These are phyloP conservation scores for Dillenia turbinata DNA, from an alignment of 164 flowering plant species.

Conservation along the genomic window DNA sequence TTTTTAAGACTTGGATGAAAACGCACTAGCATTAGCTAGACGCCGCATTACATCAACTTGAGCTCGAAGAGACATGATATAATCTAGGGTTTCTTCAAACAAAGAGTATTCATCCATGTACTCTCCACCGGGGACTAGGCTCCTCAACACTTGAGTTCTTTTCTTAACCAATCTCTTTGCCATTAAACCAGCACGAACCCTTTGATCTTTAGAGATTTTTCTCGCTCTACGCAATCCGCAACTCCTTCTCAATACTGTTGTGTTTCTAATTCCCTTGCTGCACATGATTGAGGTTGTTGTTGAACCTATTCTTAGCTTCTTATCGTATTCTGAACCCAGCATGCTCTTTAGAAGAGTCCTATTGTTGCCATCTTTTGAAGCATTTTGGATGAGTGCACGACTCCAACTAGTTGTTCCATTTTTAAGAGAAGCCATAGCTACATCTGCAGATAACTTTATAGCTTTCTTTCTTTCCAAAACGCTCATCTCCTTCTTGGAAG, in stretches of 20 bases:
- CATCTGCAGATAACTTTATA: constrained; percentile 67
- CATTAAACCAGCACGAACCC: constrained; percentile 22
- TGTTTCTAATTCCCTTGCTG: constrained; percentile 27
- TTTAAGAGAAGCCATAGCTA: constrained; percentile 71
- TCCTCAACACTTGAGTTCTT: constrained; percentile 49
- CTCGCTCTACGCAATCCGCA: constrained; percentile 9
- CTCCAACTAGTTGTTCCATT: constrained; percentile 60
- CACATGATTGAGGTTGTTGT: not conserved
- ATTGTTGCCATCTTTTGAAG: constrained; percentile 20
- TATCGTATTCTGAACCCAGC: constrained; percentile 16
- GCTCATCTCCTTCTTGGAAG: constrained; percentile 24
- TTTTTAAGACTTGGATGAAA: constrained; percentile 5
- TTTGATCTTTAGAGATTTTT: constrained; percentile 5
- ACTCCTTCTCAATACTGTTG: constrained; percentile 45
- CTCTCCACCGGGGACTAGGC: constrained; percentile 70
- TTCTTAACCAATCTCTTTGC: constrained; percentile 53
- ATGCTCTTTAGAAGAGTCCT: constrained; percentile 25
- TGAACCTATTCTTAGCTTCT: constrained; percentile 9
- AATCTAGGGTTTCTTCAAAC: constrained; percentile 72
- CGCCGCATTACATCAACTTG: constrained; percentile 76
- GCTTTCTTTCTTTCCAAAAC: constrained; percentile 51
- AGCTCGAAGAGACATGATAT: constrained; percentile 54
- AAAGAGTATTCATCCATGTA: constrained; percentile 44
- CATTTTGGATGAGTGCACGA: constrained; percentile 47
- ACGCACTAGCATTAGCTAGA: constrained; percentile 35